Conservation (phyloP, 108 stramenopile genomes). For the Nitzschia sp. region DNA sequence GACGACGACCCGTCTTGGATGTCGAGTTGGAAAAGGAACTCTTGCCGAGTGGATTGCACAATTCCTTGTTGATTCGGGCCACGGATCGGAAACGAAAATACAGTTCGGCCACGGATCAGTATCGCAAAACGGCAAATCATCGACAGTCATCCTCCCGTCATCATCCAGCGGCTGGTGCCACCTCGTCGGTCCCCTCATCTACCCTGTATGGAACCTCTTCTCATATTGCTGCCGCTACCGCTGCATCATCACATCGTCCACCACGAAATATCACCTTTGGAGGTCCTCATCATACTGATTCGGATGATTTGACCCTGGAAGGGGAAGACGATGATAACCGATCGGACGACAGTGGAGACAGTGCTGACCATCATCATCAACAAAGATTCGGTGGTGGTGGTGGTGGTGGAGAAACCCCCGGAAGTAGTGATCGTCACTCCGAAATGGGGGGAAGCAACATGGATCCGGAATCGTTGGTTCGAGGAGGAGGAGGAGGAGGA, state of each 20-base stretch:
- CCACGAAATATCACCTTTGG: not conserved
- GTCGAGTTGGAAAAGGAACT: constrained; percentile 34
- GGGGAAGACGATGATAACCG: not conserved
- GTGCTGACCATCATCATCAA: not conserved
- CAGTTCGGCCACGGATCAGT: constrained; percentile 22
- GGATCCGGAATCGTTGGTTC: too few species aligned
- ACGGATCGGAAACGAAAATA: constrained; percentile 20
- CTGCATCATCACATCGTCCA: not conserved
- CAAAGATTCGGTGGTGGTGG: not conserved
- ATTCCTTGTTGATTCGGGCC: constrained; percentile 39
- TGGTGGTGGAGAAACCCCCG: not conserved
- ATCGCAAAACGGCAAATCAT: constrained; percentile 6
- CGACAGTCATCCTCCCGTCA: not conserved
- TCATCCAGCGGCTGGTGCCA: not conserved
- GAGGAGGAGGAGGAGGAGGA: too few species aligned
- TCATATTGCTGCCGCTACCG: not conserved
- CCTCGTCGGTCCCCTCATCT: not conserved
- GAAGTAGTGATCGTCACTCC: too few species aligned
- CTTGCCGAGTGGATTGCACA: constrained; percentile 44
- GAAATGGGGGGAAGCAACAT: not conserved
- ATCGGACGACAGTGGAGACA: not conserved
- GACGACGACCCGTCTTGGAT: constrained; percentile 35
- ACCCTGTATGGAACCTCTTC: not conserved
- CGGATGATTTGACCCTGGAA: not conserved
- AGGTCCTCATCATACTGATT: not conserved